These are phyloP conservation scores for Pythium utonaiense DNA, from an alignment of 352 stramenopile species.

Conservation along the genomic window DNA sequence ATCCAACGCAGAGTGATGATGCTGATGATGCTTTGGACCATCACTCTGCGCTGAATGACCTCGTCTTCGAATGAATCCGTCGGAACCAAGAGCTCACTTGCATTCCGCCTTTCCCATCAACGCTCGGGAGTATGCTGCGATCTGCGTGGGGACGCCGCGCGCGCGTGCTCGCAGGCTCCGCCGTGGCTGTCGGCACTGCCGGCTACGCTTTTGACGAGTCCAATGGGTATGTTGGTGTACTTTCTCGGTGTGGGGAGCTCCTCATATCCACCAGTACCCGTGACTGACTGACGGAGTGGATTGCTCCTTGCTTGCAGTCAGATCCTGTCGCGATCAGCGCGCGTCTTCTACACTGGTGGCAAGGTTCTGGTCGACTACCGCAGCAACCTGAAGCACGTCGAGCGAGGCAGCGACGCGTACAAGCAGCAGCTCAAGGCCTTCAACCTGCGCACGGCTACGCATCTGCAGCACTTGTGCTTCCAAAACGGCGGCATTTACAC, in stretches of 20 bases:
- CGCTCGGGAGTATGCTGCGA: background rate
- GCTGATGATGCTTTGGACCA: constrained; percentile 9
- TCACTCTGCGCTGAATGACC: constrained; percentile 16
- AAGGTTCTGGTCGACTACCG: constrained; percentile 53
- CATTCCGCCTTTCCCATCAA: background rate
- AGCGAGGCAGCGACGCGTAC: constrained; percentile 49
- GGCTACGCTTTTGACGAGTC: constrained; percentile 39
- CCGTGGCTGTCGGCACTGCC: constrained; percentile 16
- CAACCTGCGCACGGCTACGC: constrained; percentile 81
- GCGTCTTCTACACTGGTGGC: constrained; percentile 47
- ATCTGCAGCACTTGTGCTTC: constrained; percentile 89
- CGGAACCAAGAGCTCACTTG: background rate
- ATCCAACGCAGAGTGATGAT: constrained; percentile 13
- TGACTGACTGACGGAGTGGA: background rate
- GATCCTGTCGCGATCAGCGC: constrained; percentile 56
- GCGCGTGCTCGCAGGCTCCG: background rate
- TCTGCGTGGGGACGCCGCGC: constrained; percentile 8
- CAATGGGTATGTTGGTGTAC: constrained; percentile 40
- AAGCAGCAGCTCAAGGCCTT: constrained; percentile 48
- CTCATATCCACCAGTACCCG: no score
- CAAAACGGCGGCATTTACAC: constrained; percentile 96
- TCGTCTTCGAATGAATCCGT: constrained; percentile 6
- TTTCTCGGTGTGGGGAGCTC: background rate
- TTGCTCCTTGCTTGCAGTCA: constrained; percentile 39
- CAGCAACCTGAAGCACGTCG: constrained; percentile 40